Evolutionary conservation across 202 grass and related monocot species (phyloP), one percentile per base, ranked within the genome.

Genomic region (Saccharum hybrid): DNA sequence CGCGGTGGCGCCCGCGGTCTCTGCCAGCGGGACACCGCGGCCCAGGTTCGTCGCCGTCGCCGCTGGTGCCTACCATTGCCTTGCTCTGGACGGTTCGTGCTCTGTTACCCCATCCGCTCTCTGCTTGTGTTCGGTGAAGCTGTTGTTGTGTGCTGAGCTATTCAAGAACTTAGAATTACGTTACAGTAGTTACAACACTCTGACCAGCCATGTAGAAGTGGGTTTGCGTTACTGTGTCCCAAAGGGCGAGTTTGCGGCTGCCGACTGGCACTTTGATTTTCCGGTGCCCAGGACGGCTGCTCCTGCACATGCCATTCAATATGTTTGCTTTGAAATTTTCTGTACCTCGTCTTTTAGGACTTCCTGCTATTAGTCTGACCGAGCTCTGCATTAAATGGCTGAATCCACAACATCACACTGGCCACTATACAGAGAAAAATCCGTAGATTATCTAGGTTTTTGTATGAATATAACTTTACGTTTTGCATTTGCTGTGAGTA

Each of bases 21-120:
- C 62, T 13, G 48, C 10, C 22, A 11, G 37, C 43, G 57, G 75
- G 43, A 83, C 28, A n/a, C 37, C 41, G 23, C 46, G 81, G 19
- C 87, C 83, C 43, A 94, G 62, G 81, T 96, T 92, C 82, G 79
- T 90, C 56, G 88, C 83, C 83, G 69, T 94, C 48, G 91, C 93
- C 1, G 42, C 96, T 15, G 93, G 93, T 31, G 89, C 96, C 37
- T 96, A 98, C 84, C 93, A 98, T 84, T 92, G 86, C 63, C 96
- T 98, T 57, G 93, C 88, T 10, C 87, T 96, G 9, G 85, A 90
- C 87, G 96, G 93, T 98, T 75, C 14, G 63, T 84, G 60, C 42
- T 68, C 39, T 36, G 23, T 15, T 45, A 5, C 71, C 78, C 10
- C 18, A 3, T 31, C 37, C 7, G 1, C 40, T 73, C 19, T 65